Conservation (phyloP, 345 rosid species). For the Gynandropsis gynandra region DNA sequence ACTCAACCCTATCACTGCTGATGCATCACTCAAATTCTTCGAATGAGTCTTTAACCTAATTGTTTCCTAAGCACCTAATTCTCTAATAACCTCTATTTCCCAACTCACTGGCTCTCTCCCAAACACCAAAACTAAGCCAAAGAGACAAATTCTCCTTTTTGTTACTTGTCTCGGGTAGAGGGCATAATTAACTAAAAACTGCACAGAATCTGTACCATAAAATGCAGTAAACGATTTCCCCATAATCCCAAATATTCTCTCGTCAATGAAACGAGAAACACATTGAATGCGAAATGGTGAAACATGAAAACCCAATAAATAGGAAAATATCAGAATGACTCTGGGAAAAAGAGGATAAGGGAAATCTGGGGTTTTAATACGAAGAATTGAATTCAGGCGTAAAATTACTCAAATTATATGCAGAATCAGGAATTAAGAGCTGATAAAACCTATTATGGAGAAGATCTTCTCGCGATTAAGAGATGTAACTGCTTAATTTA, state of each 20-base stretch:
- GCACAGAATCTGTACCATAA: conserved; percentile 24
- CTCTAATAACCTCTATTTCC: not conserved
- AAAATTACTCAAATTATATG: conserved; percentile 25
- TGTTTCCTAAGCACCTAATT: conserved; percentile 10
- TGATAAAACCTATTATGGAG: conserved; percentile 15
- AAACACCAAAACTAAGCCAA: conserved; percentile 3
- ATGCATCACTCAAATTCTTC: conserved; percentile 15
- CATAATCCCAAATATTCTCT: conserved; percentile 18
- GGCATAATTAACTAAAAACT: not conserved
- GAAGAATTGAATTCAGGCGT: conserved; percentile 21
- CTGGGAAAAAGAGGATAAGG: conserved; percentile 13
- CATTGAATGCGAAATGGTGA: conserved; percentile 4
- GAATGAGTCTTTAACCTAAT: not conserved
- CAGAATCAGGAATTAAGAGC: conserved; percentile 16
- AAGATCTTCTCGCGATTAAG: conserved; percentile 26
- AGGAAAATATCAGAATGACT: not conserved
- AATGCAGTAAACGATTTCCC: conserved; percentile 25
- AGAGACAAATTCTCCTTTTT: not conserved
- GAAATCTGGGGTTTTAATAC: conserved; percentile 20
- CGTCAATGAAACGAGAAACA: conserved; percentile 24
- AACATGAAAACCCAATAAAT: conserved; percentile 21
- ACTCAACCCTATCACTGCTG: conserved; percentile 11
- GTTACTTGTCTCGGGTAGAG: conserved; percentile 1
- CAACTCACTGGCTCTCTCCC: not conserved
- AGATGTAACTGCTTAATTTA: conserved; percentile 20